A percentile compares a stretch with the other conserved stretches of the same genome.
These are phyloP conservation scores for Podospora anserina DNA, from an alignment of 495 filamentous ascomycete species.

Conservation along the genomic window DNA sequence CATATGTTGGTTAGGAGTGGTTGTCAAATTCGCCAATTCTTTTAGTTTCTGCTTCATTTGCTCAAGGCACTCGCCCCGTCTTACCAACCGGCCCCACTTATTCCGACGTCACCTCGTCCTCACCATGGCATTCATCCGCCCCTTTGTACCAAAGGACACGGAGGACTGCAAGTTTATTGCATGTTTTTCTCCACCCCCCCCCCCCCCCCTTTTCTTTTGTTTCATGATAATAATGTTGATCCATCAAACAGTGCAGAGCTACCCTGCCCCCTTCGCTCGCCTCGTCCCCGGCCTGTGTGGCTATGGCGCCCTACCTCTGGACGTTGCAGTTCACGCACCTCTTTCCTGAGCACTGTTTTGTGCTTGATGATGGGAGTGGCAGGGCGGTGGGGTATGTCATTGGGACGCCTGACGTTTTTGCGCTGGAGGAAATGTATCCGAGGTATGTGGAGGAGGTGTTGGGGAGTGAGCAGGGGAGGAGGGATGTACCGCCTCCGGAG, in stretches of 20 bases:
- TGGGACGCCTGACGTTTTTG: slow-evolving; percentile 36
- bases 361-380: slow-evolving; percentile 42
- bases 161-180: slow-evolving; percentile 38
- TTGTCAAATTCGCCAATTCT: too few species aligned
- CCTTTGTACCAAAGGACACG: slow-evolving; percentile 30
- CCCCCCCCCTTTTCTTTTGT: not conserved
- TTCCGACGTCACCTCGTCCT: not conserved
- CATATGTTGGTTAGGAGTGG: too few species aligned
- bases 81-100: not conserved
- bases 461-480: slow-evolving; percentile 13
- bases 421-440: slow-evolving; percentile 29
- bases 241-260: slow-evolving; percentile 34
- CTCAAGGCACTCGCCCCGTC: not conserved
- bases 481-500: slow-evolving; percentile 24
- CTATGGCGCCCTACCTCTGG: slow-evolving; percentile 44
- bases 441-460: slow-evolving; percentile 35
- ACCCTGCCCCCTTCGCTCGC: slow-evolving; percentile 39
- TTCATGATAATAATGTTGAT: not conserved
- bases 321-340: slow-evolving; percentile 44
- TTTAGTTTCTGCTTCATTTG: too few species aligned
- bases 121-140: slow-evolving; percentile 39
- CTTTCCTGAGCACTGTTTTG: slow-evolving; percentile 35
- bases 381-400: slow-evolving; percentile 42
- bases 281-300: slow-evolving; percentile 22
- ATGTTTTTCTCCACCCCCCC: slow-evolving; percentile 10